These are phyloP conservation scores for Farysia itapuensis DNA, from an alignment of 1,284 basidiomycete species.

Conservation along the genomic window DNA sequence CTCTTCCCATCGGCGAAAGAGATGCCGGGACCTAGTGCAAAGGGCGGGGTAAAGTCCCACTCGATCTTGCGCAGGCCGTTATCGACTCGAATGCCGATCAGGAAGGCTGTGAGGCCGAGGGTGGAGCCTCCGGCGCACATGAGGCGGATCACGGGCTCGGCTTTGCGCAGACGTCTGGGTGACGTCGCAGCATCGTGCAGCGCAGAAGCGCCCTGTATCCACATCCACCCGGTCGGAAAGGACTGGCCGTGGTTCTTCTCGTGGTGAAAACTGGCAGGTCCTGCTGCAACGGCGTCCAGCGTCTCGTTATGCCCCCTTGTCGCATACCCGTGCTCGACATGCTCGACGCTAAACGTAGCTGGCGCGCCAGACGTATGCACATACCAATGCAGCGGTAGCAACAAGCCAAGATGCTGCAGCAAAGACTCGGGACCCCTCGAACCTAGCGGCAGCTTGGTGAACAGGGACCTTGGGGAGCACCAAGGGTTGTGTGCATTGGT, in stretches of 20 bases:
- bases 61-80: neutral
- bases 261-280: conserved; percentile 9
- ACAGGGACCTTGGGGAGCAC: neutral
- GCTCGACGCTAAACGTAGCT: conserved; percentile 16
- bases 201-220: conserved; percentile 13
- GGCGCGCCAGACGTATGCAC: conserved; percentile 18
- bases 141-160: neutral
- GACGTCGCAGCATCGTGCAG: conserved; percentile 1
- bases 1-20: neutral
- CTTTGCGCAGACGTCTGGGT: neutral
- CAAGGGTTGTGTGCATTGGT: conserved; percentile 9
- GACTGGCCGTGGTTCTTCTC: conserved; percentile 37
- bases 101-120: conserved; percentile 17
- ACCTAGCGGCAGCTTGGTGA: conserved; percentile 2
- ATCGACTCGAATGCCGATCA: conserved; percentile 14
- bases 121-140: conserved; percentile 21
- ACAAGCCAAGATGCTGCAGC: conserved; percentile 21
- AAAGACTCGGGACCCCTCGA: conserved; percentile 14
- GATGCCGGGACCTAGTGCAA: conserved; percentile 10
- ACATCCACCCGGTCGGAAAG: conserved; percentile 33
- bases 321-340: neutral
- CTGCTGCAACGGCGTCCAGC: conserved; percentile 8
- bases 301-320: neutral
- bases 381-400: conserved; percentile 31
- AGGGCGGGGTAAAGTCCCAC: conserved; percentile 24